phyloP scores from a whole-genome alignment of 176 grass and related monocot species.

The Chrysopogon serrulatus region DNA sequence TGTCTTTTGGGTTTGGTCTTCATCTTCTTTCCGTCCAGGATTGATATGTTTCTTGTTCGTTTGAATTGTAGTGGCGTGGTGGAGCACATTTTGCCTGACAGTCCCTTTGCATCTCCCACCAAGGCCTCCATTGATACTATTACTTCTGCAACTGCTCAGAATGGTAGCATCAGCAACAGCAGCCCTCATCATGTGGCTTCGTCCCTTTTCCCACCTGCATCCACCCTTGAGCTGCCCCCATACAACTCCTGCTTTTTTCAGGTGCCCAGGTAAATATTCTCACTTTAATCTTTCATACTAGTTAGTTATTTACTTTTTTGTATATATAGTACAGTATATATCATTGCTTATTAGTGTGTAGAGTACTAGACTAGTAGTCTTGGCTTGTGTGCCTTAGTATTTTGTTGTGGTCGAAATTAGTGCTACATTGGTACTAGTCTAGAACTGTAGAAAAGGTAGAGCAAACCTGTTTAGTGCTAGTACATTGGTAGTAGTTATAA shows the following conservation, averaged over 20 bases:
- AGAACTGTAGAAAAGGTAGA: not conserved
- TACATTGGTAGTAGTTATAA: not conserved
- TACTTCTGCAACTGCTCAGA: not conserved
- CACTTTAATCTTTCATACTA: not conserved
- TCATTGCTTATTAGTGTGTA: not conserved
- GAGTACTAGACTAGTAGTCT: not conserved
- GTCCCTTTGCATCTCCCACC: slow-evolving; percentile 70
- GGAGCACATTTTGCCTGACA: slow-evolving; percentile 83
- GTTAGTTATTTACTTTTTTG: too few species aligned
- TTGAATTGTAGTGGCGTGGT: slow-evolving; percentile 46
- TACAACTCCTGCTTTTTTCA: slow-evolving; percentile 83
- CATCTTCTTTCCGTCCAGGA: not conserved
- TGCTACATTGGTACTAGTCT: not conserved
- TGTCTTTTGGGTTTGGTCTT: not conserved
- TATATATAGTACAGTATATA: too few species aligned
- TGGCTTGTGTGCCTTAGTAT: not conserved
- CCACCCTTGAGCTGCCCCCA: slow-evolving; percentile 53
- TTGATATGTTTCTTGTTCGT: slow-evolving; percentile 32
- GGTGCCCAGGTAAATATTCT: slow-evolving; percentile 64
- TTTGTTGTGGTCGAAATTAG: not conserved
- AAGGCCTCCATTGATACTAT: slow-evolving; percentile 40
- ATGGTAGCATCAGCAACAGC: slow-evolving; percentile 9
- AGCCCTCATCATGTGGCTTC: slow-evolving; percentile 45
- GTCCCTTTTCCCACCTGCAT: slow-evolving; percentile 40
- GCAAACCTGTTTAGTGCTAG: not conserved